These are phyloP conservation scores for Termitomyces titanicus DNA, from an alignment of 768 basidiomycete species.

Conservation along the genomic window DNA sequence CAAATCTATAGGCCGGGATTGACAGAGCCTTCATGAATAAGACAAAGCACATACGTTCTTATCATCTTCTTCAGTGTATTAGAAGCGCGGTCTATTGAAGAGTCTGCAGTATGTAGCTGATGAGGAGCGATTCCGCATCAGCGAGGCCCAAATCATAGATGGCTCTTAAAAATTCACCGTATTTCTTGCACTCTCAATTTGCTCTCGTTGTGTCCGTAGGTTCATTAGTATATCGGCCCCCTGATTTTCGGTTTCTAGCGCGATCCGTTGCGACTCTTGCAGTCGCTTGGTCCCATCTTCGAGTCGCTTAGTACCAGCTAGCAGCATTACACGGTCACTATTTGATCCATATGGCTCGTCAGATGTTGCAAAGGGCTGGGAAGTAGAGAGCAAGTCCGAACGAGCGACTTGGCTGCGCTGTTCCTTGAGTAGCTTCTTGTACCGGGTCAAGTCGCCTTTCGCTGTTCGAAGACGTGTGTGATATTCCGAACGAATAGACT, in stretches of 20 bases:
- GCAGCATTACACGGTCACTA: slow-evolving; percentile 74
- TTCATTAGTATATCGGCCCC: slow-evolving; percentile 90
- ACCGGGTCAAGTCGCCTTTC: slow-evolving; percentile 70
- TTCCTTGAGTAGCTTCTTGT: slow-evolving; percentile 81
- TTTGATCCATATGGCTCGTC: slow-evolving; percentile 78
- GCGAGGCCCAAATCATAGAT: not conserved
- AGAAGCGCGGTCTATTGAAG: slow-evolving; percentile 86
- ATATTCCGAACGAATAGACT: slow-evolving; percentile 76
- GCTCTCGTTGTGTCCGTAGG: slow-evolving; percentile 84
- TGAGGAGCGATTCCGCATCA: not conserved
- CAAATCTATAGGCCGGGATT: slow-evolving; percentile 28
- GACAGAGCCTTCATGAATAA: slow-evolving; percentile 11
- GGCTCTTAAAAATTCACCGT: slow-evolving; percentile 48
- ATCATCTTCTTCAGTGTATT: slow-evolving; percentile 96
- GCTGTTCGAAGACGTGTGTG: slow-evolving; percentile 69
- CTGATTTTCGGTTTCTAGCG: slow-evolving; percentile 94
- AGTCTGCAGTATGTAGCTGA: slow-evolving; percentile 83
- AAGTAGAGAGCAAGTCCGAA: slow-evolving; percentile 69
- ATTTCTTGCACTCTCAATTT: slow-evolving; percentile 89
- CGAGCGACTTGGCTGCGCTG: slow-evolving; percentile 67
- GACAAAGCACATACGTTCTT: slow-evolving; percentile 60
- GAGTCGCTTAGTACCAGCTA: slow-evolving; percentile 73
- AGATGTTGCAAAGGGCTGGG: slow-evolving; percentile 40
- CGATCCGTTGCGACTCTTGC: slow-evolving; percentile 88
- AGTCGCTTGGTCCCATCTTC: slow-evolving; percentile 84